phyloP scores from a whole-genome alignment of 2,329 filamentous ascomycete species.

The Phyllosticta paracitricarpa region DNA sequence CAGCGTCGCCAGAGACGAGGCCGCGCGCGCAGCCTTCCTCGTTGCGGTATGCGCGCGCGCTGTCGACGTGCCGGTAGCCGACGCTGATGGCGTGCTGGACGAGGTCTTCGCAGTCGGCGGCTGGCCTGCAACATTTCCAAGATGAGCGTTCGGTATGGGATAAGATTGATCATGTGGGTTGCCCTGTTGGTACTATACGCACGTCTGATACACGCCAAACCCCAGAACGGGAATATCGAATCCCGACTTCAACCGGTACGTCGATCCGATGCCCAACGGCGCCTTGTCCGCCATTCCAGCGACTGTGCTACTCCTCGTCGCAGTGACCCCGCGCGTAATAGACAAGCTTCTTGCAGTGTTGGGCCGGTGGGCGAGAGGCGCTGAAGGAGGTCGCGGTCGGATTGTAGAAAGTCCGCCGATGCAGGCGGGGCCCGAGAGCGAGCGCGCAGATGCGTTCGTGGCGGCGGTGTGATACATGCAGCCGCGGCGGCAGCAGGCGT shows the following conservation, averaged over 20 bases:
- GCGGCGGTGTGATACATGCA: too few species aligned
- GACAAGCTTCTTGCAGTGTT: too few species aligned
- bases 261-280: conserved; percentile 36
- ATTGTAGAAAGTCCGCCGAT: too few species aligned
- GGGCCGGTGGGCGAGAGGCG: too few species aligned
- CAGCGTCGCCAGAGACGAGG: conserved; percentile 20
- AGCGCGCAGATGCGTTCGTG: too few species aligned
- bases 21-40: conserved; percentile 31
- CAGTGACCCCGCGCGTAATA: too few species aligned
- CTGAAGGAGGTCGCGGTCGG: too few species aligned
- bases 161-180: too few species aligned
- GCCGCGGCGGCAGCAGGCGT: too few species aligned
- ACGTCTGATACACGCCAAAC: conserved; percentile 43
- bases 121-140: conserved; percentile 32
- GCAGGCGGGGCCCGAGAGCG: too few species aligned
- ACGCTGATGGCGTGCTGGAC: conserved; percentile 41
- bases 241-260: conserved; percentile 47
- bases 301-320: background rate
- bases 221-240: conserved; percentile 52
- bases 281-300: conserved; percentile 27
- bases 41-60: conserved; percentile 34
- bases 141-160: conserved; percentile 8
- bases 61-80: conserved; percentile 46
- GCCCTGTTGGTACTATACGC: conserved; percentile 3
- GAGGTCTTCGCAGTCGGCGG: conserved; percentile 47